Evolutionary conservation across 345 rosid genomes (phyloP).

Genomic region (Citrus medica): DNA sequence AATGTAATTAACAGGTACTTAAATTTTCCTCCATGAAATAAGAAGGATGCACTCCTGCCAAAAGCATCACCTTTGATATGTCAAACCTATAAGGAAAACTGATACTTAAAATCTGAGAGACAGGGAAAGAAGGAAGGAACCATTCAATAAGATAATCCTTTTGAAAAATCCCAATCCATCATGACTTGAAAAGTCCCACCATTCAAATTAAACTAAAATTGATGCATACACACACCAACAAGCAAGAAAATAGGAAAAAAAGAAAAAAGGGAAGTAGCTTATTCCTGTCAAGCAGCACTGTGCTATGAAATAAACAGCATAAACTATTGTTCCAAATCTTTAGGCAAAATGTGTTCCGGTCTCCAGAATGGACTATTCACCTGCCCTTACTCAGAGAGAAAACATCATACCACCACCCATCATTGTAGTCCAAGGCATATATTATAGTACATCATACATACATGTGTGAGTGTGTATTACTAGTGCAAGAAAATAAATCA

Average conservation of each 20-base stretch:
- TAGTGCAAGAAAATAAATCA: background rate
- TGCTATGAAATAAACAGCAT: background rate
- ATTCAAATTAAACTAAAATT: background rate
- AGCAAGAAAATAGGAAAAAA: background rate
- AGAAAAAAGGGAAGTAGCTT: background rate
- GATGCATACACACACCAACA: background rate
- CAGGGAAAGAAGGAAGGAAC: background rate
- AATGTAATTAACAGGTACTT: background rate
- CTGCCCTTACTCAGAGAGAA: background rate
- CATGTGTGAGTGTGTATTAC: too few relatives aligned
- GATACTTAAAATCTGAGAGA: background rate
- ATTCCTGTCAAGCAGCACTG: background rate
- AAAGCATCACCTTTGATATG: background rate
- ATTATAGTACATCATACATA: background rate
- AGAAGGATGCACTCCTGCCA: background rate
- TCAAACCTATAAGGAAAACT: background rate
- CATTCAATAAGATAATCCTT: background rate
- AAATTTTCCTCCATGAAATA: background rate
- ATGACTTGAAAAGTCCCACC: background rate
- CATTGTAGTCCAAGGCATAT: background rate
- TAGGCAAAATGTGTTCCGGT: background rate
- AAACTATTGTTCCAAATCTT: background rate
- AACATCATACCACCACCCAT: background rate
- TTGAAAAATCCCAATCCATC: background rate
- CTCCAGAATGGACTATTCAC: background rate